Conservation (phyloP, 108 stramenopile genomes). For the Phaeodactylum tricornutum region DNA sequence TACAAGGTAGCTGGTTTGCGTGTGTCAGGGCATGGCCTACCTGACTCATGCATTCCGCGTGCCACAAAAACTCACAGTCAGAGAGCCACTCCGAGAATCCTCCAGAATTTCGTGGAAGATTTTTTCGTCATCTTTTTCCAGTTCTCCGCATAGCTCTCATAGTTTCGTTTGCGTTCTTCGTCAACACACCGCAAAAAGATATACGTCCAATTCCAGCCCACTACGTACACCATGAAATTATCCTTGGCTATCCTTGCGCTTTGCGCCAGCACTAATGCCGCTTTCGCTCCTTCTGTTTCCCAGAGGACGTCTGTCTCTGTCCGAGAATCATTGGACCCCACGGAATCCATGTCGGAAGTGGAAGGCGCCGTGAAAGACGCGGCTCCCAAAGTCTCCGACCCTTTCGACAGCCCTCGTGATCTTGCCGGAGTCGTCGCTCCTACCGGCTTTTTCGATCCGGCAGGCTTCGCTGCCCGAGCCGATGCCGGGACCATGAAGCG, state of each 20-base stretch:
- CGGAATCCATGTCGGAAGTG: background rate
- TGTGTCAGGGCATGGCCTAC: too few relatives aligned
- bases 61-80: too few relatives aligned
- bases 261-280: background rate
- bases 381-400: constrained; percentile 50
- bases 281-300: constrained; percentile 14
- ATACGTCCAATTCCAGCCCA: constrained; percentile 56
- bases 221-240: constrained; percentile 63
- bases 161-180: too few relatives aligned
- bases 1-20: too few relatives aligned
- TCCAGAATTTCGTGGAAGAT: too few relatives aligned
- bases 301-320: constrained; percentile 35
- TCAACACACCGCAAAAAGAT: too few relatives aligned
- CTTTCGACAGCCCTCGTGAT: constrained; percentile 10
- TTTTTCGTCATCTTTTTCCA: too few relatives aligned
- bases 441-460: constrained; percentile 43
- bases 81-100: too few relatives aligned
- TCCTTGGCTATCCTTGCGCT: constrained; percentile 62
- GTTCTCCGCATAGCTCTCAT: too few relatives aligned
- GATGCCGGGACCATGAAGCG: constrained; percentile 30
- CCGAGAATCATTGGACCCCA: constrained; percentile 16
- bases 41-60: too few relatives aligned
- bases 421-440: constrained; percentile 43
- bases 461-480: constrained; percentile 44
- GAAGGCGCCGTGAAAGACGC: background rate